Conservation (phyloP, 202 grass and related monocot species). For the Panicum hallii region DNA sequence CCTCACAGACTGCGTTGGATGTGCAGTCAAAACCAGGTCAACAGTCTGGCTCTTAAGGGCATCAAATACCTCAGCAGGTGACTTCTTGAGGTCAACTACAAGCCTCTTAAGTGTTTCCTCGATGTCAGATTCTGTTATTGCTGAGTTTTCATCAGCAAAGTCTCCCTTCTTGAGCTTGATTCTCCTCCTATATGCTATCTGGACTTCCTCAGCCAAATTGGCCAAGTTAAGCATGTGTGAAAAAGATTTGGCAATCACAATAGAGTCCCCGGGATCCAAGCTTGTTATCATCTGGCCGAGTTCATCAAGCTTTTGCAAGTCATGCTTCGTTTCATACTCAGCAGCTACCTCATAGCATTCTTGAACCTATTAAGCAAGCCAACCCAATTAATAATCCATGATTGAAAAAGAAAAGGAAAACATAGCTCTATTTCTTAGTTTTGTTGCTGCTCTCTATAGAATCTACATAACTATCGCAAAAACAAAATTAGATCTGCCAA, state of each 20-base stretch:
- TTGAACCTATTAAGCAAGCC: constrained; percentile 70
- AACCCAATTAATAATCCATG: constrained; percentile 25
- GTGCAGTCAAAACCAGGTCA: constrained; percentile 94
- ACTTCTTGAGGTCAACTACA: constrained; percentile 80
- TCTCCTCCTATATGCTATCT: constrained; percentile 90
- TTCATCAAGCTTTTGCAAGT: constrained; percentile 81
- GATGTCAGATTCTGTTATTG: constrained; percentile 90
- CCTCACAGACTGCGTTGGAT: constrained; percentile 94
- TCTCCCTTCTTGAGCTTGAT: constrained; percentile 90
- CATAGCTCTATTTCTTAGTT: not conserved
- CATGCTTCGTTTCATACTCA: constrained; percentile 76
- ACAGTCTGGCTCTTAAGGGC: constrained; percentile 90
- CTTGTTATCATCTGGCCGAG: constrained; percentile 82
- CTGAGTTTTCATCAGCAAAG: constrained; percentile 89
- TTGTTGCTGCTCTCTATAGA: not conserved
- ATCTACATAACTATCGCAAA: not conserved
- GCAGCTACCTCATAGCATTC: constrained; percentile 94
- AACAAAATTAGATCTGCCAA: not conserved
- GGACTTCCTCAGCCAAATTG: constrained; percentile 97
- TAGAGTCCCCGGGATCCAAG: constrained; percentile 83
- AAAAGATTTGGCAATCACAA: constrained; percentile 87
- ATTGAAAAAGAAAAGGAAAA: constrained; percentile 21
- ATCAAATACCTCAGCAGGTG: constrained; percentile 89
- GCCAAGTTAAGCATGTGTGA: constrained; percentile 99
- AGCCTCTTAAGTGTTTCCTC: constrained; percentile 93